Conservation (phyloP, 1,284 basidiomycete genomes). For the Kalmanozyma brasiliensis region DNA sequence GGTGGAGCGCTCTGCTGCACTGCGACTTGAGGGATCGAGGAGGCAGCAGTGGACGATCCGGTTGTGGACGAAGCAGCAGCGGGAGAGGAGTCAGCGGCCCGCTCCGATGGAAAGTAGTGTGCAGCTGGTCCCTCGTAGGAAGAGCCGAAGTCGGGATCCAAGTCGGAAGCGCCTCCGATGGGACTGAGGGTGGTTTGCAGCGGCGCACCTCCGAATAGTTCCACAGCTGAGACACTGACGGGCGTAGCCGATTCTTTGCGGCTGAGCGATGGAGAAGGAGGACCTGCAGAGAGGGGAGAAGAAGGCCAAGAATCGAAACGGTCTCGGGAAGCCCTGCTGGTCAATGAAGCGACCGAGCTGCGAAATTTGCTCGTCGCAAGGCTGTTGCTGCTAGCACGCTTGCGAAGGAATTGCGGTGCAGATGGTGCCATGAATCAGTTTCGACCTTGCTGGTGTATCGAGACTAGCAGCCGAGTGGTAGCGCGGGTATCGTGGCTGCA, state of each 20-base stretch:
- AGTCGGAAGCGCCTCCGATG: constrained; percentile 16
- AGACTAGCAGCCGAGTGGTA: too few relatives aligned
- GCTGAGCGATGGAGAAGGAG: constrained; percentile 6
- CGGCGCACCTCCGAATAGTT: constrained; percentile 33
- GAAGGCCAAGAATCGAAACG: constrained; percentile 7
- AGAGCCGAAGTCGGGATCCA: constrained; percentile 30
- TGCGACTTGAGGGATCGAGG: neutral
- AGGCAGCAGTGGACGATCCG: neutral
- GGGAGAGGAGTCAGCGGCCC: neutral
- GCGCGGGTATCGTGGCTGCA: too few relatives aligned
- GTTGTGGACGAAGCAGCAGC: neutral
- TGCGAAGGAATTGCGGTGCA: constrained; percentile 23
- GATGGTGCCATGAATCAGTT: constrained; percentile 26
- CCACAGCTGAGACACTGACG: constrained; percentile 12
- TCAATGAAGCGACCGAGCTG: constrained; percentile 21
- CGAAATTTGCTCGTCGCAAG: constrained; percentile 18
- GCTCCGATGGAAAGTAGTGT: constrained; percentile 2
- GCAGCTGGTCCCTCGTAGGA: constrained; percentile 38
- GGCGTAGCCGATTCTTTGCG: constrained; percentile 1
- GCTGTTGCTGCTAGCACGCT: constrained; percentile 35
- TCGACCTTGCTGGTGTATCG: too few relatives aligned
- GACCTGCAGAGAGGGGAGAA: constrained; percentile 12
- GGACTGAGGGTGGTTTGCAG: constrained; percentile 29
- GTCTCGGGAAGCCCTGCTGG: constrained; percentile 27
- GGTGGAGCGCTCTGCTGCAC: neutral